Base-by-base conservation (phyloP, 2,329 filamentous ascomycete species). In the Orbilia javanica region DNA sequence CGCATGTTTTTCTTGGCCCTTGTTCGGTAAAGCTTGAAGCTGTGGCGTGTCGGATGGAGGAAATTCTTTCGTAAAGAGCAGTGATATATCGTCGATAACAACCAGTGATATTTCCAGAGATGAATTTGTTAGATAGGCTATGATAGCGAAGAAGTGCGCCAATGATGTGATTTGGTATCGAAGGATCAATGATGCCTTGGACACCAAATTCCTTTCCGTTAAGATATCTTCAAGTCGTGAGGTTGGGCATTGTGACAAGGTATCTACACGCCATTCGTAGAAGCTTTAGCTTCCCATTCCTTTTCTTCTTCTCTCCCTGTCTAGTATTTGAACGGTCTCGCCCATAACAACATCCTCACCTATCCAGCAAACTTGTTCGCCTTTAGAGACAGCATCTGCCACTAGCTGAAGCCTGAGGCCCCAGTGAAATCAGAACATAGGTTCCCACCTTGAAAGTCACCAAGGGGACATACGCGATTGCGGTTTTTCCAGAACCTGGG, bases 401-500 rank as follows among this genome's bases (percentile, higher is more conserved):
- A 79, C 79, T 27, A 80, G 48, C 52, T 81, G 81, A 50, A 81
- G 67, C 27, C 81, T 81, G 29, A 31, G 8, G 15, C 34, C 1
- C 27, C 42, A 2, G 22, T 15, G 15, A 44, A 65, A 57, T 53
- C 5, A 22, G 60, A 31, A 4, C 18, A 22, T 27, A 1, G n/a
- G 13, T 5, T 36, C 7, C n/a, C 25, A 50, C 25, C 46, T 3
- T 50, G 20, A 20, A 31, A 44, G 25, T n/a, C 34, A 18, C 20
- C n/a, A 13, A 3, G 46, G 13, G 18, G 42, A 72, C 79, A 27
- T 79, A 81, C 80, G 79, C 80, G 57, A 81, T 78, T 25, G 80
- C 64, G 1, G 80, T 81, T 42, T 81, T 81, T 10, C 80, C 81
- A 20, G 76, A 77, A 1, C 80, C 80, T 25, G 80, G 81, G n/a